Base-by-base conservation (phyloP, 768 basidiomycete species). In the Suillus decipiens region DNA sequence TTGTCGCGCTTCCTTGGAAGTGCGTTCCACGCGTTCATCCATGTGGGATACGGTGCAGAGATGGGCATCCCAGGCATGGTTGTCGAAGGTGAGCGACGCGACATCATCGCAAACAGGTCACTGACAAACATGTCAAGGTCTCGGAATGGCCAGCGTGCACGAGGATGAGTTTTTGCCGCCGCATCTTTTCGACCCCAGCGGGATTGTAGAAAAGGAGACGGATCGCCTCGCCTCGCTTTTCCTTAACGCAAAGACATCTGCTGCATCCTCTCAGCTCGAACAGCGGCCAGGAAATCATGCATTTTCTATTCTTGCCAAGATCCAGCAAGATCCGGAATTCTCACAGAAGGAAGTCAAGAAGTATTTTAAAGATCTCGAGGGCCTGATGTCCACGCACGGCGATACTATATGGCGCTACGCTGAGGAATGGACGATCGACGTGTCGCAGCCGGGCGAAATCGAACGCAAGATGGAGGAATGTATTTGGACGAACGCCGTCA, bases 391-490 rank as follows among this genome's bases (percentile, higher is more conserved):
- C 3, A 45, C 67, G 17, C 59, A 60, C 28, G 33, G 36, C 0
- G 39, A 56, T 0, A n/a, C 31, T 0, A 11, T 75, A 19, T 61
- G 22, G 57, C 63, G 62, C 19, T 37, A 75, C 53, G 80, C 75
- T 17, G 72, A 72, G 10, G 66, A 77, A 48, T 87, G 86, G 86
- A 78, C 71, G 4, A 50, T 81, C 24, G 74, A 83, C 61, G 61
- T 72, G 48, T 62, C 64, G 39, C 64, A 76, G 61, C 66, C 78
- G 42, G 67, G 75, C 37, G 77, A 80, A 65, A 66, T 86, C 8
- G 77, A 80, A n/a, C 71, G 76, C 19, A 90, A 89, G 71, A 77
- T 87, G 33, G 86, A 87, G 65, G 89, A 92, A 67, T 66, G 92
- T 5, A 69, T 76, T 6, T 92, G 88, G 85, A 72, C 81, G n/a